A percentile compares a stretch with the other conserved stretches of the same genome.
These are phyloP conservation scores for Hevea brasiliensis DNA, from an alignment of 345 rosid genomes.

Conservation along the genomic window DNA sequence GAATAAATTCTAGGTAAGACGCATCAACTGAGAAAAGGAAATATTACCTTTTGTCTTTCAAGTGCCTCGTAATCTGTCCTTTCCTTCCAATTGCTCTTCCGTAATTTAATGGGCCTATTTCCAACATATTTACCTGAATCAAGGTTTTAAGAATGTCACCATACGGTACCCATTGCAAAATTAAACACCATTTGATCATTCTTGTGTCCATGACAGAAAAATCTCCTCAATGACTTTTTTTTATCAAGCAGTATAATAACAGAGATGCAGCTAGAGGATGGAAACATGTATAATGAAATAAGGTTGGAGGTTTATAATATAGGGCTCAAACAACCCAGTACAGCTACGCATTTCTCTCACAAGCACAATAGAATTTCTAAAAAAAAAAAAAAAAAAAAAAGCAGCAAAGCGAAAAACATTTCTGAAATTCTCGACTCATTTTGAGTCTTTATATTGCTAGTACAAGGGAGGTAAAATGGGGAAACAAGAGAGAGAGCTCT, in stretches of 20 bases:
- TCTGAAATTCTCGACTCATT: no score
- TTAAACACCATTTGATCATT: not conserved
- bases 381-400: no score
- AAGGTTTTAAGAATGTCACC: slow-evolving; percentile 2
- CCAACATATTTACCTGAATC: slow-evolving; percentile 92
- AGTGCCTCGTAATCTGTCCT: slow-evolving; percentile 75
- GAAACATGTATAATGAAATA: not conserved
- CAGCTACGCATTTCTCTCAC: not conserved
- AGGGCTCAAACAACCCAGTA: not conserved
- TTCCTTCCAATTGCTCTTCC: slow-evolving; percentile 98
- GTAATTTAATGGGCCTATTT: slow-evolving; percentile 86
- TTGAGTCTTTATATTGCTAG: no score
- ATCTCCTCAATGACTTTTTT: not conserved
- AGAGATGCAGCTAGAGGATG: not conserved
- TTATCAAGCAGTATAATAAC: not conserved
- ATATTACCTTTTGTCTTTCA: slow-evolving; percentile 65
- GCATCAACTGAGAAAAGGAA: no score
- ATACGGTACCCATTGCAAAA: not conserved
- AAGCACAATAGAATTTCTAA: not conserved
- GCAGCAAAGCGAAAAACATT: no score
- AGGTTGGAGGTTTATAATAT: not conserved
- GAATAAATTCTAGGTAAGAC: not conserved
- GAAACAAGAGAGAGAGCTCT: no score
- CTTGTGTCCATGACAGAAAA: not conserved
- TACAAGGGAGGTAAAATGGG: no score